phyloP scores from a whole-genome alignment of 2,329 filamentous ascomycete species.

The Dendrostoma leiphaemia region DNA sequence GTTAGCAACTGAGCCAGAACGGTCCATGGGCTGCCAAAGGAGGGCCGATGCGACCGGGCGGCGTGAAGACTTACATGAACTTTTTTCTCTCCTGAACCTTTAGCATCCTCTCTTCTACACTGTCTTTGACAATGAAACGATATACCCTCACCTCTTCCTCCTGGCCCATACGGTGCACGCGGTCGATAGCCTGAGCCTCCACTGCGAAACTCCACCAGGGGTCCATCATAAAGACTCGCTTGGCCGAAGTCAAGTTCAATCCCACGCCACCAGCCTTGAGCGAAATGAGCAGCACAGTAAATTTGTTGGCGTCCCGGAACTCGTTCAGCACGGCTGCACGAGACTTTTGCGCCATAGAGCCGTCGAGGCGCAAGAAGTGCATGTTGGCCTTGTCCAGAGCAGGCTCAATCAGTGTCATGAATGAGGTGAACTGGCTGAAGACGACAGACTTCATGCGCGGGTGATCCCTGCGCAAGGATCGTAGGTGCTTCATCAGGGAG shows the following conservation, averaged over 20 bases:
- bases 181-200: slow-evolving; percentile 95
- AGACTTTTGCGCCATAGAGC: slow-evolving; percentile 81
- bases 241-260: slow-evolving; percentile 85
- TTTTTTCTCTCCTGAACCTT: slow-evolving; percentile 93
- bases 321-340: slow-evolving; percentile 74
- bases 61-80: slow-evolving; percentile 81
- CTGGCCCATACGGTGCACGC: slow-evolving; percentile 96
- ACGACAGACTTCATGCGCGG: slow-evolving; percentile 81
- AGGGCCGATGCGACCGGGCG: not conserved
- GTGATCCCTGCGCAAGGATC: slow-evolving; percentile 62
- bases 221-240: slow-evolving; percentile 97
- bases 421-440: slow-evolving; percentile 97
- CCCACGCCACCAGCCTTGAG: slow-evolving; percentile 90
- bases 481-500: slow-evolving; percentile 73
- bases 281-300: slow-evolving; percentile 77
- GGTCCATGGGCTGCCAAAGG: not conserved
- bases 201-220: slow-evolving; percentile 99
- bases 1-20: slow-evolving; percentile 20
- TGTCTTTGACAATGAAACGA: slow-evolving; percentile 84
- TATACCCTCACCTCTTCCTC: slow-evolving; percentile 80
- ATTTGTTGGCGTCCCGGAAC: slow-evolving; percentile 63
- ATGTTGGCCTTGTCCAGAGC: slow-evolving; percentile 73
- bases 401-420: slow-evolving; percentile 85
- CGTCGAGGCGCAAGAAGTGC: slow-evolving; percentile 83
- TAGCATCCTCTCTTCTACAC: slow-evolving; percentile 94